A percentile compares a stretch with the other conserved stretches of the same genome.
phyloP scores from a whole-genome alignment of 2,329 filamentous ascomycete species.

The Coniella lustricola region DNA sequence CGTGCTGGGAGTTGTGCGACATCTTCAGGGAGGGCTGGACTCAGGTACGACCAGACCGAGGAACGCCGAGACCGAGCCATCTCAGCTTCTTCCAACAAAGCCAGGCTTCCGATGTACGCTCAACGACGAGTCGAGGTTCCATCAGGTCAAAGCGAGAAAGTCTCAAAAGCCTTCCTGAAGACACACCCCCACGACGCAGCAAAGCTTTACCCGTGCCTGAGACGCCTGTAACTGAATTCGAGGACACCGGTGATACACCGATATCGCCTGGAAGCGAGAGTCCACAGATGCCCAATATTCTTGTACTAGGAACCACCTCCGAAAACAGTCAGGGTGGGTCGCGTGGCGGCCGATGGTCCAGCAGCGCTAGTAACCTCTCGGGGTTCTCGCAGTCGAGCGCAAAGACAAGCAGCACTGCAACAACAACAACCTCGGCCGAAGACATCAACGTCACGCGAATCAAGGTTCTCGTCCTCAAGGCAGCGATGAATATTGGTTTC shows the following conservation, averaged over 20 bases:
- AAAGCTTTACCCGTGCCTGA: conserved; percentile 60
- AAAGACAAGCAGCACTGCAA: conserved; percentile 64
- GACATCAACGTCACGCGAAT: conserved; percentile 71
- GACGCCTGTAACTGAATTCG: conserved; percentile 91
- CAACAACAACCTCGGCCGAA: conserved; percentile 60
- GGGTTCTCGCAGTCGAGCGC: conserved; percentile 67
- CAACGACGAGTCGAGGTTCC: conserved; percentile 40
- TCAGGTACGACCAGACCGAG: conserved; percentile 75
- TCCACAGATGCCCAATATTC: conserved; percentile 74
- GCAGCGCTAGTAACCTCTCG: conserved; percentile 70
- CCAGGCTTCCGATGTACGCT: conserved; percentile 30
- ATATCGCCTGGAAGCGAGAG: conserved; percentile 73
- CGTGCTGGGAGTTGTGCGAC: conserved; percentile 92
- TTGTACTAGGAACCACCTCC: conserved; percentile 68
- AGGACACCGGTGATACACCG: conserved; percentile 85
- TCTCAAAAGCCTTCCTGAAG: conserved; percentile 41
- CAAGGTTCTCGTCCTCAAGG: conserved; percentile 74
- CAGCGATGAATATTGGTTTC: conserved; percentile 79
- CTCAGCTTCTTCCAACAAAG: conserved; percentile 57
- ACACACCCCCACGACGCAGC: conserved; percentile 31
- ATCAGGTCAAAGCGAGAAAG: conserved; percentile 47
- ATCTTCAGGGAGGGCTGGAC: conserved; percentile 91
- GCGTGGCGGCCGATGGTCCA: conserved; percentile 69
- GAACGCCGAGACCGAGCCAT: conserved; percentile 77
- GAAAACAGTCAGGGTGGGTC: conserved; percentile 34